phyloP scores from a whole-genome alignment of 2,329 filamentous ascomycete species.

The Penicillium polonicum region DNA sequence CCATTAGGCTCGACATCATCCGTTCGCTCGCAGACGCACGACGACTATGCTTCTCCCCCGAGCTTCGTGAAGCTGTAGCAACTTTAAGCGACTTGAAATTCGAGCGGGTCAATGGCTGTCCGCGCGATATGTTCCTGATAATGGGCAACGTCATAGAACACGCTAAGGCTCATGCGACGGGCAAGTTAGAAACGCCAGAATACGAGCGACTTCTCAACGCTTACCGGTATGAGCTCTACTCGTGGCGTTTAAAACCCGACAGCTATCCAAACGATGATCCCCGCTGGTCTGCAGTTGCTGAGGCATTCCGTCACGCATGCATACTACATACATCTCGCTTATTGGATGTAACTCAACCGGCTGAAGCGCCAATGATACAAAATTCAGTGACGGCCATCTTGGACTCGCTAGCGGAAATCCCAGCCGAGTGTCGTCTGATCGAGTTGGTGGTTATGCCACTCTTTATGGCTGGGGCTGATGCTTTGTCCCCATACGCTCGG shows the following conservation, averaged over 20 bases:
- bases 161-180: constrained; percentile 26
- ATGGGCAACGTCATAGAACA: constrained; percentile 30
- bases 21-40: constrained; percentile 29
- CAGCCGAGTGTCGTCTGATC: constrained; percentile 23
- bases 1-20: constrained; percentile 33
- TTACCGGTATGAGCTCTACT: constrained; percentile 21
- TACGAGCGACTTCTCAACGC: constrained; percentile 5
- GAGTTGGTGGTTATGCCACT: constrained; percentile 32
- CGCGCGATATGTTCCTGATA: constrained; percentile 31
- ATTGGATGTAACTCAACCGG: constrained; percentile 22
- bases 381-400: constrained; percentile 28
- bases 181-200: constrained; percentile 8
- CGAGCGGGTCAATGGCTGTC: constrained; percentile 33
- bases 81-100: constrained; percentile 27
- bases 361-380: constrained; percentile 24
- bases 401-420: constrained; percentile 27
- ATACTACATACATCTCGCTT: constrained; percentile 31
- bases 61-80: constrained; percentile 28
- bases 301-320: constrained; percentile 29
- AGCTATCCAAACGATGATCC: constrained; percentile 25
- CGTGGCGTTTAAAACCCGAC: constrained; percentile 22
- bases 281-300: constrained; percentile 27
- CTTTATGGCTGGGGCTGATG: constrained; percentile 33
- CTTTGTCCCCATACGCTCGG: constrained; percentile 28
- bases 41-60: constrained; percentile 30